Evolutionary conservation across 2,329 filamentous ascomycete genomes (phyloP), one percentile per base, ranked within the genome.

Genomic region (Talaromyces sp.): DNA sequence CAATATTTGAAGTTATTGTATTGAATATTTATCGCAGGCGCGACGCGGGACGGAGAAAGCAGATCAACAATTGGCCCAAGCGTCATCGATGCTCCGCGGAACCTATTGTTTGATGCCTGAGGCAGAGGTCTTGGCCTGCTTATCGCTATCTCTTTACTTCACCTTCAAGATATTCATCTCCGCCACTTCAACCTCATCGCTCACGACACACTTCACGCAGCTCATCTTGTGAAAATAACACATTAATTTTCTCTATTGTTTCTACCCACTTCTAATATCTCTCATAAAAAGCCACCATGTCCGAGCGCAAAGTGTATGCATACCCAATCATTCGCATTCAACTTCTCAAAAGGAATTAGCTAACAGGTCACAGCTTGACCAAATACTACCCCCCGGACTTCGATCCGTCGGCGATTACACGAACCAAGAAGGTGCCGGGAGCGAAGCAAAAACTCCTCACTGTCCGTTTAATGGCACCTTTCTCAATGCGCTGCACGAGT

Each of bases 381-480:
- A 79, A 80, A 68, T 78, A 81, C 80, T 88, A 88, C 70, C 79
- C 90, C 79, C 82, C 89, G 3, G 92, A 98, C 77, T 99, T 98
- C 79, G 95, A 99, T 78, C 94, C 94, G 13, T 88, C 88, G 31
- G 89, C 90, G 72, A 86, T 98, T 79, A 84, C 85, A 31, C 88
- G 91, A 19, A 52, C 58, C 16, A 67, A 65, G 47, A 67, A 63
- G 47, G 37, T 41, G 6, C 62, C 57, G 3, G 59, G 62, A 24
- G 62, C 41, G n/a, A 61, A 63, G 14, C 35, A 50, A 16, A 67
- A 67, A 71, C 85, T 92, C 9, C 92, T 96, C 73, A 92, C 90
- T 0, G 93, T 98, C 62, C 89, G 93, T 52, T 84, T 98, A 39
- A 97, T 97, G 92, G 90, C 91, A 0, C 92, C 92, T 3, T 95